phyloP scores from a whole-genome alignment of 352 stramenopile genomes.

The Phytophthora capsici region DNA sequence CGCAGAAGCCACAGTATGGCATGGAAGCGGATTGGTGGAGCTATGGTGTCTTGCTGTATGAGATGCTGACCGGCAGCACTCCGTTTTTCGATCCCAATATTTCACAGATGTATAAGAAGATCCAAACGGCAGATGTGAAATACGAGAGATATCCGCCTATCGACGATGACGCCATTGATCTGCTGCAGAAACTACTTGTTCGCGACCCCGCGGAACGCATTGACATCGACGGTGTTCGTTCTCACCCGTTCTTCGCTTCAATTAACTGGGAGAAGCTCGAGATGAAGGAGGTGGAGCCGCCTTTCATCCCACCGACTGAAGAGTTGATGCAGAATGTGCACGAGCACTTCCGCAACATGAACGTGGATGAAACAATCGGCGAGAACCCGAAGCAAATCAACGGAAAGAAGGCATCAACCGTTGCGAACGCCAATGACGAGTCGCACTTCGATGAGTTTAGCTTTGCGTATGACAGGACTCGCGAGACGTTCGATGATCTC shows the following conservation, averaged over 20 bases:
- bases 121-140: constrained; percentile 86
- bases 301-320: constrained; percentile 80
- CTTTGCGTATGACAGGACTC: constrained; percentile 85
- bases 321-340: constrained; percentile 90
- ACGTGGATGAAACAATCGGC: constrained; percentile 82
- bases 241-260: constrained; percentile 70
- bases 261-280: constrained; percentile 82
- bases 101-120: constrained; percentile 91
- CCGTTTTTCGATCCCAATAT: constrained; percentile 90
- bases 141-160: constrained; percentile 76
- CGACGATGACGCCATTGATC: constrained; percentile 68
- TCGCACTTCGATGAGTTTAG: constrained; percentile 91
- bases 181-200: constrained; percentile 80
- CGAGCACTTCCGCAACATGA: constrained; percentile 91
- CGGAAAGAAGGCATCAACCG: constrained; percentile 57
- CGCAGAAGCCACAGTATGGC: constrained; percentile 86
- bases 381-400: constrained; percentile 67
- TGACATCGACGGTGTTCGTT: constrained; percentile 60
- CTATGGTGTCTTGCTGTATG: constrained; percentile 90
- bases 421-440: constrained; percentile 56
- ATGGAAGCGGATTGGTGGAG: constrained; percentile 93
- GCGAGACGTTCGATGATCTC: constrained; percentile 76
- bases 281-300: constrained; percentile 80
- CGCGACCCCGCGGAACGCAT: constrained; percentile 76
- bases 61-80: constrained; percentile 89